Percentiles rank a stretch among this genome's conserved stretches.
Conservation (phyloP, 495 filamentous ascomycete species). For the Penicillium nucicola region DNA sequence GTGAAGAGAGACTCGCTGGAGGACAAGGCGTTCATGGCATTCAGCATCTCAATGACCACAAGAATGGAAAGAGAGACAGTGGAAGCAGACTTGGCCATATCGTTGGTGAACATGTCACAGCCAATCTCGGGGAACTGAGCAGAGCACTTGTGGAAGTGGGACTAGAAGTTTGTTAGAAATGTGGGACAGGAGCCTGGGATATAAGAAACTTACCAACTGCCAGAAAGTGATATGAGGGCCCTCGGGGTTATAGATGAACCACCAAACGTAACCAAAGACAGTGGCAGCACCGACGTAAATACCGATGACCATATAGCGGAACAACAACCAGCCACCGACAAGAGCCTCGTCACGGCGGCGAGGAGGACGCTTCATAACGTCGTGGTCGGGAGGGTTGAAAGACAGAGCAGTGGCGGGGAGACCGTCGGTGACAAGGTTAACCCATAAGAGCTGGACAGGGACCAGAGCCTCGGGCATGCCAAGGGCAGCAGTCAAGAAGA, state of each 20-base stretch:
- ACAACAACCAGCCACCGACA: conserved; percentile 93
- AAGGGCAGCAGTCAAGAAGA: conserved; percentile 94
- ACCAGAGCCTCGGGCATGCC: conserved; percentile 98
- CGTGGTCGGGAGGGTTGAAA: conserved; percentile 96
- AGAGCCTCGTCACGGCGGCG: conserved; percentile 88
- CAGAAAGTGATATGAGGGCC: conserved; percentile 92
- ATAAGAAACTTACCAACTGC: conserved; percentile 60
- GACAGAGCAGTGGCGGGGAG: conserved; percentile 93
- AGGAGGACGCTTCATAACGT: conserved; percentile 91
- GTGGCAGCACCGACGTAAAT: conserved; percentile 93
- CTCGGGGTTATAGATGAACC: conserved; percentile 94
- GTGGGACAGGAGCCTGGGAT: neutral
- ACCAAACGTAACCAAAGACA: conserved; percentile 98
- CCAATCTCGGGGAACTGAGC: conserved; percentile 85
- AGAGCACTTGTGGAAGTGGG: conserved; percentile 91
- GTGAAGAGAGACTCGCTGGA: conserved; percentile 93
- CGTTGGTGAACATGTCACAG: conserved; percentile 89
- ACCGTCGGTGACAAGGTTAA: conserved; percentile 98
- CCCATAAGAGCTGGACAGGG: conserved; percentile 97
- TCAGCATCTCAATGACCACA: conserved; percentile 99
- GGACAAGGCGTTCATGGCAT: conserved; percentile 98
- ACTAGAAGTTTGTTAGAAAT: conserved; percentile 36
- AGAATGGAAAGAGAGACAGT: conserved; percentile 89
- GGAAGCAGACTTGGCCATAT: conserved; percentile 89
- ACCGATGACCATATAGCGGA: conserved; percentile 95